phyloP scores from a whole-genome alignment of 2,329 filamentous ascomycete species.

The Xylaria sp. region DNA sequence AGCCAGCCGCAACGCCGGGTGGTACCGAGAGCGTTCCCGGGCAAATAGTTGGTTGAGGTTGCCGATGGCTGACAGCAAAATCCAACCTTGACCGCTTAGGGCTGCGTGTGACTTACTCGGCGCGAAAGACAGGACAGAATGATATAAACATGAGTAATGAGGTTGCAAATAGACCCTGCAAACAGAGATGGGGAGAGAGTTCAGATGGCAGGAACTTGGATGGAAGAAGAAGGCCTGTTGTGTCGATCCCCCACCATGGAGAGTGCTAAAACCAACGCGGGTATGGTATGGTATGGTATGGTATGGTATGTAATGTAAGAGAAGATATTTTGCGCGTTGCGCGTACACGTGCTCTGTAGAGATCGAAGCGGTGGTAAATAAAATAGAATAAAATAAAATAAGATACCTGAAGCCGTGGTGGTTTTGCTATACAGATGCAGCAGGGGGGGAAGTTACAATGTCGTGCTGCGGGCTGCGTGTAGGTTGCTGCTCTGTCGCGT shows the following conservation, averaged over 20 bases:
- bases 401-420: conserved; percentile 9
- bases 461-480: conserved; percentile 32
- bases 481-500: conserved; percentile 26
- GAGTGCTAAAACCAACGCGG: conserved; percentile 5
- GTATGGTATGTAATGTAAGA: too few relatives aligned
- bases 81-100: conserved; percentile 7
- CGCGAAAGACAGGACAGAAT: not conserved
- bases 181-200: not conserved
- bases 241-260: conserved; percentile 29
- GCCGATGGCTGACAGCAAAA: conserved; percentile 23
- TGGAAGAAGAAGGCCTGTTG: not conserved
- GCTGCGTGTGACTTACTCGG: conserved; percentile 19
- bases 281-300: too few relatives aligned
- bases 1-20: conserved; percentile 8
- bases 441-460: conserved; percentile 15
- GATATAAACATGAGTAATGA: conserved; percentile 20
- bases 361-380: not conserved
- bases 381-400: not conserved
- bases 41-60: conserved; percentile 13
- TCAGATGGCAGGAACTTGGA: conserved; percentile 9
- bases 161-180: not conserved
- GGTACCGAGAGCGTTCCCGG: conserved; percentile 14
- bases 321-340: conserved; percentile 2
- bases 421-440: conserved; percentile 24
- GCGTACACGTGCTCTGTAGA: conserved; percentile 3